Conservation (phyloP, 2,329 filamentous ascomycete species). For the Colletotrichum godetiae region DNA sequence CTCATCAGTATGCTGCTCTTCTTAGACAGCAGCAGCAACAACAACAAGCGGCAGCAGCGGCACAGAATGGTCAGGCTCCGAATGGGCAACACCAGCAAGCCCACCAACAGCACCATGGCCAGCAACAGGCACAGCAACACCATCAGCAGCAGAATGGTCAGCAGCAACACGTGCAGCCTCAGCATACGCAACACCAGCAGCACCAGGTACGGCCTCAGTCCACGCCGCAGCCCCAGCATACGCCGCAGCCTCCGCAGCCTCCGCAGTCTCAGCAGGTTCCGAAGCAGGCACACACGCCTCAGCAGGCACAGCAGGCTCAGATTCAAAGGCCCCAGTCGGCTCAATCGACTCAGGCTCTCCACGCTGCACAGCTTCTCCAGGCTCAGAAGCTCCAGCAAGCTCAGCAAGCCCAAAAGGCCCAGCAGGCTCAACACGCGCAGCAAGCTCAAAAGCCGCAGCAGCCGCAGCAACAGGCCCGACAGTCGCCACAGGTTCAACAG, state of each 20-base stretch:
- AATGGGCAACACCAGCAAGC: conserved; percentile 38
- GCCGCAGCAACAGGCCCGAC: conserved; percentile 43
- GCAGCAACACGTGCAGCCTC: conserved; percentile 24
- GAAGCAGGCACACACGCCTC: conserved; percentile 42
- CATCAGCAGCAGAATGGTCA: conserved; percentile 28
- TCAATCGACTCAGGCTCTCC: conserved; percentile 37
- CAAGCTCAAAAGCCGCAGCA: conserved; percentile 37
- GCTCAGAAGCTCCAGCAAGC: conserved; percentile 38
- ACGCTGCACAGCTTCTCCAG: conserved; percentile 20
- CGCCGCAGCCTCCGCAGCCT: conserved; percentile 17
- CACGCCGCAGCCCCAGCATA: neutral
- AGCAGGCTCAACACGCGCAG: conserved; percentile 43
- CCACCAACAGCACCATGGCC: conserved; percentile 31
- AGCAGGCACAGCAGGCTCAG: conserved; percentile 34
- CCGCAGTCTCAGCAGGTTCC: conserved; percentile 44
- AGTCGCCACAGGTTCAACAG: conserved; percentile 37
- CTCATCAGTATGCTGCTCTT: conserved; percentile 70
- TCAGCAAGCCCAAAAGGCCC: conserved; percentile 37
- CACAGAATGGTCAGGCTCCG: conserved; percentile 35
- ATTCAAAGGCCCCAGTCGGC: conserved; percentile 30
- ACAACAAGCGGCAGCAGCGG: conserved; percentile 47
- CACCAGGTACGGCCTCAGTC: conserved; percentile 15
- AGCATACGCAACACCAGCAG: conserved; percentile 9
- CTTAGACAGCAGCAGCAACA: conserved; percentile 68
- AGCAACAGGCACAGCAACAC: conserved; percentile 29